Percentiles rank a stretch among this genome's conserved stretches.
Conservation (phyloP, 2,329 filamentous ascomycete species). For the Penicillium sclerotigenum region DNA sequence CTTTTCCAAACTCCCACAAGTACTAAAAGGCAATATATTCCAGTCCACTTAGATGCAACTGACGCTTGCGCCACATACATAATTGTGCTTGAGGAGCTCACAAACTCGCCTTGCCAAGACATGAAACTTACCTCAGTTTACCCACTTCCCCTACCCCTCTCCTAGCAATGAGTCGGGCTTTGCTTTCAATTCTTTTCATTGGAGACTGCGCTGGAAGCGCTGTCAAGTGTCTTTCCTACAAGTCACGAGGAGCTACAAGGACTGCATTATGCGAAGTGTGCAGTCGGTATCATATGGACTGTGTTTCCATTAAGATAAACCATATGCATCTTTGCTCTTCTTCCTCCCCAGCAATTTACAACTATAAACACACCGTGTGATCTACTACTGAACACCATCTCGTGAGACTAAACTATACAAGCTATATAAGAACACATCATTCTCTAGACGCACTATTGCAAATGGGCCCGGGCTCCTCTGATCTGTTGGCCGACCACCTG, state of each 20-base stretch:
- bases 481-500: slow-evolving; percentile 2
- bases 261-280: neutral
- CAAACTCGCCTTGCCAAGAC: slow-evolving; percentile 14
- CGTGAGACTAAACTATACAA: neutral
- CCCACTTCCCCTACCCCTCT: slow-evolving; percentile 13
- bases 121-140: slow-evolving; percentile 12
- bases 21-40: neutral
- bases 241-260: neutral
- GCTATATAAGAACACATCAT: neutral
- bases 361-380: neutral
- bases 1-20: neutral
- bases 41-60: neutral
- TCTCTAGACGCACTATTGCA: neutral
- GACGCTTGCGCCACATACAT: neutral
- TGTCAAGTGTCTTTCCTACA: neutral
- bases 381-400: neutral
- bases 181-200: neutral
- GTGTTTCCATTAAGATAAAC: slow-evolving; percentile 8
- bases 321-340: neutral
- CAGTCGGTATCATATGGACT: neutral
- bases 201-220: neutral
- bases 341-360: neutral
- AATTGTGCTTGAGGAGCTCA: neutral
- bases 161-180: neutral
- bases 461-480: slow-evolving; percentile 15